Base-by-base conservation (phyloP, 176 grass and related monocot genomes). In the Musa itinerans region DNA sequence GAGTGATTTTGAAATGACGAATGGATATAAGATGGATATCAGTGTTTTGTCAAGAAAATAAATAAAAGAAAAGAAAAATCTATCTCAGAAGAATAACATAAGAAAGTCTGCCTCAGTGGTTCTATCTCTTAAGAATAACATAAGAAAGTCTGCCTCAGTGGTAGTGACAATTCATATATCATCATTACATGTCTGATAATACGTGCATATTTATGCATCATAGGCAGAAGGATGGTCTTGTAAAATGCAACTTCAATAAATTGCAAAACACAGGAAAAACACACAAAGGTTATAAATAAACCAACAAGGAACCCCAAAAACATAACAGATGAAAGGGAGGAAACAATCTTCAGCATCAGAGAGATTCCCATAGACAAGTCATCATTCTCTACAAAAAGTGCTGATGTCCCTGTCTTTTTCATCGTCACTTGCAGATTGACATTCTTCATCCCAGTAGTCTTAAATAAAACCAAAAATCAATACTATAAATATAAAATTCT, bases 371-470 rank as follows among this genome's bases (percentile, higher is more conserved):
- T 8, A 43, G 25, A 68, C 3, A 8, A 68, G 15, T 68, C 65
- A 68, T 68, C 65, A 68, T 17, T 26, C 65, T 34, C 65, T 1
- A 0, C 2, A 17, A 43, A 43, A 9, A 9, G 65, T 68, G 1
- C 65, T 34, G 65, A 68, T 68, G 65, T 68, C 65, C 65, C 65
- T 68, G 65, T 68, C 65, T 68, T 43, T 13, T 68, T 68, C 17
- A 1, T 68, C 65, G 14, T 68, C 65, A 68, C 16, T 48, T 68
- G 65, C 65, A 68, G 6, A 19, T 6, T 14, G 13, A 25, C 8
- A 4, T 62, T n/a, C 3, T 20, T 43, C 34, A 43, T 43, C 34
- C 34, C 4, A 6, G 34, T 6, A 6, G 34, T 4, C 4, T 43
- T 27, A 20, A 19, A 8, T 19, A 0, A 2, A 61, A n/a, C 8